Evolutionary conservation across 768 basidiomycete genomes (phyloP).

Genomic region (Candolleomyces efflorescens): DNA sequence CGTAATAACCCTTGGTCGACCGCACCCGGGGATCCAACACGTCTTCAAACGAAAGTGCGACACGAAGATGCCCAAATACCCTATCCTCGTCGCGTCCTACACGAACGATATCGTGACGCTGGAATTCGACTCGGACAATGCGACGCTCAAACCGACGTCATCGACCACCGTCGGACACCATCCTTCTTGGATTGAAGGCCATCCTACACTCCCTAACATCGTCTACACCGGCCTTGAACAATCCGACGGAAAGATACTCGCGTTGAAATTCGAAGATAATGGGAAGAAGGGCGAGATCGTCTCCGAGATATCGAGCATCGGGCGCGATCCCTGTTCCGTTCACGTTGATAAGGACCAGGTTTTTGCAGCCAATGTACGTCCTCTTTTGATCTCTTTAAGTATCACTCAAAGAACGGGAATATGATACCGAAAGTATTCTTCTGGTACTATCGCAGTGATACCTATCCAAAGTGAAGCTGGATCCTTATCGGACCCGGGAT

Average conservation of each 20-base stretch:
- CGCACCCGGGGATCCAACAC: too few species aligned
- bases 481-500: slow-evolving; percentile 34
- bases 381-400: not conserved
- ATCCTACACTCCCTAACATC: slow-evolving; percentile 52
- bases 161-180: slow-evolving; percentile 49
- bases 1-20: too few species aligned
- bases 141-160: slow-evolving; percentile 39
- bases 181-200: slow-evolving; percentile 74
- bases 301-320: slow-evolving; percentile 47
- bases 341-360: slow-evolving; percentile 54
- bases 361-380: slow-evolving; percentile 69
- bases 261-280: slow-evolving; percentile 49
- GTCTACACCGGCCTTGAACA: slow-evolving; percentile 68
- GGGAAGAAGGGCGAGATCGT: slow-evolving; percentile 49
- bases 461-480: slow-evolving; percentile 47
- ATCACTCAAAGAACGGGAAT: not conserved
- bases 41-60: not conserved
- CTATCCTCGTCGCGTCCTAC: slow-evolving; percentile 64
- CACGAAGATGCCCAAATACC: slow-evolving; percentile 28
- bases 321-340: slow-evolving; percentile 62
- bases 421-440: slow-evolving; percentile 51
- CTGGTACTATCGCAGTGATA: slow-evolving; percentile 54
- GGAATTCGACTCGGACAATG: slow-evolving; percentile 49
- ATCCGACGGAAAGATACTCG: slow-evolving; percentile 58
- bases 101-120: slow-evolving; percentile 60